Conservation (phyloP, 805 yeast genomes). For the Ogataea paraovalis region DNA sequence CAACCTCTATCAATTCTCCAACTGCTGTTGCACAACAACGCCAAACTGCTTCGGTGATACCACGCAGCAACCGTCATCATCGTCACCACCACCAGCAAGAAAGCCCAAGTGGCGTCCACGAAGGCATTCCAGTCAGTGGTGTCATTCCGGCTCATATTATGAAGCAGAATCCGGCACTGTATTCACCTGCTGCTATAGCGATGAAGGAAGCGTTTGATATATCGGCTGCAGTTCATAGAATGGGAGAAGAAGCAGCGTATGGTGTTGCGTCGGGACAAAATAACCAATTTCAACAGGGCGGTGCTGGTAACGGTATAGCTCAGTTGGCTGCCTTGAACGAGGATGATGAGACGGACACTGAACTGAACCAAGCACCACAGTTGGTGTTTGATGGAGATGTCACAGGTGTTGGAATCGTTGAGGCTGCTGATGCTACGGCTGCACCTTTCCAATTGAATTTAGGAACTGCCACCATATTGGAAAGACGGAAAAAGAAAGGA, state of each 20-base stretch:
- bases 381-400: not conserved
- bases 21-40: not conserved
- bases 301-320: too few relatives aligned
- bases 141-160: conserved; percentile 17
- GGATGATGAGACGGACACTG: conserved; percentile 15
- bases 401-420: not conserved
- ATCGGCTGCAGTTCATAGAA: conserved; percentile 56
- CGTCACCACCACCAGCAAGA: conserved; percentile 10
- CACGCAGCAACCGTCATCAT: not conserved
- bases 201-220: conserved; percentile 58
- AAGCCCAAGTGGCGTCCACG: not conserved
- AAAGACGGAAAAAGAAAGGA: conserved; percentile 35
- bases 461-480: conserved; percentile 51
- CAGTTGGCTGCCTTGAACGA: conserved; percentile 12
- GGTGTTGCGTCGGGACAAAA: conserved; percentile 1
- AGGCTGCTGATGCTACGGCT: conserved; percentile 4
- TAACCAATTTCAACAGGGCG: not conserved
- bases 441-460: conserved; percentile 42
- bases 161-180: conserved; percentile 29
- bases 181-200: conserved; percentile 57
- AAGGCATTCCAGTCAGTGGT: conserved; percentile 2
- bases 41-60: too few relatives aligned
- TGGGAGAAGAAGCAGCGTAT: conserved; percentile 47
- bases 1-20: not conserved
- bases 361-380: not conserved